Conservation (phyloP, 192 early-diverging fungal genomes). For the Spinellus fusiger region DNA sequence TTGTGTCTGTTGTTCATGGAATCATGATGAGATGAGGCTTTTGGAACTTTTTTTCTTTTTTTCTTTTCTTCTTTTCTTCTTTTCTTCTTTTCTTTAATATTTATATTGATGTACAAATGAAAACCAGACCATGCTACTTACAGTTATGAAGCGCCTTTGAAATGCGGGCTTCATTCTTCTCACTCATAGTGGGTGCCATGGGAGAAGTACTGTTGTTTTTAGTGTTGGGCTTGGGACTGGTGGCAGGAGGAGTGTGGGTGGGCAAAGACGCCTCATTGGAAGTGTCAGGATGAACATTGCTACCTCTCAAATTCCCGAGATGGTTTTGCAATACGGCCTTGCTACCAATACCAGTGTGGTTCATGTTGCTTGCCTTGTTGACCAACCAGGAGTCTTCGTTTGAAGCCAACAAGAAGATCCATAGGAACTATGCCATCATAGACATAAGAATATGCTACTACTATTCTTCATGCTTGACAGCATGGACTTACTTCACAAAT, state of each 20-base stretch:
- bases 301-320: neutral
- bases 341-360: constrained; percentile 40
- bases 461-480: neutral
- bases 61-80: too few relatives aligned
- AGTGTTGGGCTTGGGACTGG: neutral
- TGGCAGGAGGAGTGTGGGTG: neutral
- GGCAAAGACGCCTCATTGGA: neutral
- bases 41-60: too few relatives aligned
- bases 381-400: constrained; percentile 44
- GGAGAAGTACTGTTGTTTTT: neutral
- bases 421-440: constrained; percentile 41
- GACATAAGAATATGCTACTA: neutral
- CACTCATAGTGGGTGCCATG: neutral
- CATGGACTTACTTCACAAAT: constrained; percentile 23
- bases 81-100: too few relatives aligned
- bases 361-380: neutral
- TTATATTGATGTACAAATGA: neutral
- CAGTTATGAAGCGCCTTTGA: constrained; percentile 2
- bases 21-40: too few relatives aligned
- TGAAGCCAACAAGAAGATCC: constrained; percentile 60
- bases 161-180: neutral
- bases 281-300: neutral
- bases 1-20: constrained; percentile 52
- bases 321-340: constrained; percentile 23
- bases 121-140: neutral